These are phyloP conservation scores for Neurospora sp. DNA, from an alignment of 495 filamentous ascomycete species.

Conservation along the genomic window DNA sequence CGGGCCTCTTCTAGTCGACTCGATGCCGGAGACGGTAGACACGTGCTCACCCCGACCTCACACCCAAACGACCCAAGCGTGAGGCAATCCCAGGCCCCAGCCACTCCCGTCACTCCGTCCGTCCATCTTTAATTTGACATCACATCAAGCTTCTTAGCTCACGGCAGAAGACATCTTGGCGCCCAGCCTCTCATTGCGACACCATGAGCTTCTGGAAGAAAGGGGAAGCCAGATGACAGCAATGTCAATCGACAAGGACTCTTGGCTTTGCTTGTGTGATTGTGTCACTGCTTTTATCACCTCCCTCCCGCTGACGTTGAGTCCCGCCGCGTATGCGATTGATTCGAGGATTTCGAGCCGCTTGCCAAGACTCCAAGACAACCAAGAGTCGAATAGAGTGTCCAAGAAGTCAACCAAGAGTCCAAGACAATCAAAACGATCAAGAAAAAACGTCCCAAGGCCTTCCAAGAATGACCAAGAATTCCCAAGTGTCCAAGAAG, in stretches of 20 bases:
- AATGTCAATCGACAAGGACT: neutral
- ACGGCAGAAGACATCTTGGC: neutral
- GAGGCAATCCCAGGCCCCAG: too few relatives aligned
- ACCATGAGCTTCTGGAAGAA: neutral
- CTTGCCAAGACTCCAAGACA: neutral
- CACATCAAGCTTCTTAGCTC: neutral
- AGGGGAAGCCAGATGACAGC: neutral
- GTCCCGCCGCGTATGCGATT: neutral
- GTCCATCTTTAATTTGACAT: neutral
- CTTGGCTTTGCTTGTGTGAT: neutral
- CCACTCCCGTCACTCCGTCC: too few relatives aligned
- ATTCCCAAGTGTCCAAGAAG: too few relatives aligned
- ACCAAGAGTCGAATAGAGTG: neutral
- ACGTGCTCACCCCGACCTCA: neutral
- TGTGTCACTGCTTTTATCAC: neutral
- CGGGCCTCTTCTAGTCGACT: neutral
- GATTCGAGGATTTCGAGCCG: neutral
- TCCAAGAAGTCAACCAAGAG: neutral
- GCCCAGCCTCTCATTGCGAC: neutral
- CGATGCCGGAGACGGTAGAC: neutral
- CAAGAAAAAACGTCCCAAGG: neutral
- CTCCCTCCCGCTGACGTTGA: neutral
- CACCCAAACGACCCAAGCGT: too few relatives aligned
- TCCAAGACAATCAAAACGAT: neutral
- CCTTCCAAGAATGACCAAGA: neutral